Evolutionary conservation across 495 filamentous ascomycete species (phyloP), one percentile per base, ranked within the genome.

Genomic region (Podospora pseudocomata): DNA sequence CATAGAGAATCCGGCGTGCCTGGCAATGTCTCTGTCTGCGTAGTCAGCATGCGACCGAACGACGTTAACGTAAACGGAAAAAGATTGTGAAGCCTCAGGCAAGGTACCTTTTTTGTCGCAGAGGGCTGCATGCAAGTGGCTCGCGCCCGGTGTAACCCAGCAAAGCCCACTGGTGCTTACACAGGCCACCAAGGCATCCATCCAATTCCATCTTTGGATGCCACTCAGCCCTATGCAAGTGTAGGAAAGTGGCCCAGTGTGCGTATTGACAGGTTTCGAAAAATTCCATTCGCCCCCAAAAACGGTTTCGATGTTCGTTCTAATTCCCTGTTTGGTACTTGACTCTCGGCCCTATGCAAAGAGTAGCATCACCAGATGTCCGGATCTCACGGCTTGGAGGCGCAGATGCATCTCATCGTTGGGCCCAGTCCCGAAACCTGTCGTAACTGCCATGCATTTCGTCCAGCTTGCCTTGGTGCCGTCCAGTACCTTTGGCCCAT

Each of bases 181-280:
- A 73, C 13, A 68, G 65, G 66, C 63, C 39, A 49, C 34, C 60
- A 65, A 66, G 69, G 67, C 67, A 67, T 49, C 39, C 39, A 49
- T 49, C 39, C 39, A 49, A 58, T 57, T 57, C 63, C 67, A 61
- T 30, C 23, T 64, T 62, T 28, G 67, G 32, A 27, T 26, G 23
- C 55, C 59, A 28, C 67, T 72, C 70, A 72, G 70, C 70, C 70
- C 65, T 72, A 72, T 59, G 55, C 53, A 7, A 58, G 55, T 58
- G 55, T 58, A 58, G 19, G 55, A 15, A 15, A 20, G 64, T 63
- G 65, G 49, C 57, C 57, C 57, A 49, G 39, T 23, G 39, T 49
- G 39, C 39, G 39, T 49, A 49, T 49, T 16, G 39, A 49, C 5
- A n/a, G 63, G 60, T 30, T 28, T 67, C 39, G n/a, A 64, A 69